Base-by-base conservation (phyloP, 768 basidiomycete genomes). In the Lepiota brunneoincarnata region DNA sequence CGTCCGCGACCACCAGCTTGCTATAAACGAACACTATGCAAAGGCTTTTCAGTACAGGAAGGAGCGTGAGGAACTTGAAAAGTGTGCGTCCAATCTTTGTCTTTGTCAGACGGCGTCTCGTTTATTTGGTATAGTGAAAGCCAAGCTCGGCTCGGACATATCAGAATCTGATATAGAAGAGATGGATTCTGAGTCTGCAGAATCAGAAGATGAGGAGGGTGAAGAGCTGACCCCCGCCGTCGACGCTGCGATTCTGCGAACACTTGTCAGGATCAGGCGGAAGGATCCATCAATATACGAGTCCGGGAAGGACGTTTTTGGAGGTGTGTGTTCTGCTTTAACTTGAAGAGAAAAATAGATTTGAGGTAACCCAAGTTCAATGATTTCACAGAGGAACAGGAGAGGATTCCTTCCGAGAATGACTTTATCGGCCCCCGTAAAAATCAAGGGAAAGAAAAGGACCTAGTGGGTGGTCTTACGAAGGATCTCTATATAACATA, bases 201-300 rank as follows among this genome's bases (percentile, higher is more conserved):
- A 93, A 62, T 83, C 83, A 1, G 95, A 98, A 65, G 95, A 98
- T 66, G 91, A 94, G 64, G 90, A 96, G 54, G 97, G 94, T 12
- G 92, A 93, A 61, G 91, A 98, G 66, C 81, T 98, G 47, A 98
- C 95, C 0, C 93, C 94, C 3, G 87, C 86, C 0, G 83, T 98
- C 46, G 96, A 98, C 63, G 97, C 86, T 40, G 97, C 97, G 17
- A 97, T 98, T 61, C 77, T 98, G 37, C 78, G 93, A 44, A 98
- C 93, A 1, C 76, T 99, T 7, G 91, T 87, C 0, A 80, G 86
- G 61, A 97, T 98, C 51, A 82, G 83, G 66, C 78, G 79, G 50
- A 88, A 81, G 60, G 92, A 95, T 65, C 93, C 94, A 0, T 79
- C 74, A 0, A 96, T 99, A 26, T 98, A 99, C 63, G 77, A 91